Evolutionary conservation across 257 asterid genomes (phyloP), one percentile per base, ranked within the genome.

Genomic region (Scutellaria baicalensis): DNA sequence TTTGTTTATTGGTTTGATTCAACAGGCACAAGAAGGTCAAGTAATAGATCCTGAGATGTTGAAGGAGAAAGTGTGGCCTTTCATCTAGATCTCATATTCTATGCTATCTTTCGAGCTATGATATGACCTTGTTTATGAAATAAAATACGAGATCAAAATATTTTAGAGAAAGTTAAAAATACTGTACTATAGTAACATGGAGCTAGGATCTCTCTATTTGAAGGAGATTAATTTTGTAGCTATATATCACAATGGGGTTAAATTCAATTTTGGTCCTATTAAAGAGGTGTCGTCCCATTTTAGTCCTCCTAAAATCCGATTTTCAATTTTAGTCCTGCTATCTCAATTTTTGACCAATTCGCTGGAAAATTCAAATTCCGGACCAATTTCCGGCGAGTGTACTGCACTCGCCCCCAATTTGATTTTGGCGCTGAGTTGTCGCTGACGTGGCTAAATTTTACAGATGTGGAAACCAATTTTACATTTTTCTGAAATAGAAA

Each of bases 11-110:
- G 16, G 11, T 49, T 49, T 78, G 56, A 17, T 52, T 65, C 14
- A 6, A 51, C 72, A 83, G 91, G 80, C 82, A 39, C 73, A 66
- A 48, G 86, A 64, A 27, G 78, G 68, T 58, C 73, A 72, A 71
- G 66, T 57, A 38, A 16, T 70, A 62, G 86, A 85, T 65, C 68
- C 75, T 11, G 86, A 85, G 59, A 72, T 43, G 49, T 66, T 87
- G 74, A 85, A 77, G 81, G 81, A 79, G 71, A 85, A 76, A 69
- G 59, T 79, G 11, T 63, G 78, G 79, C 75, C 75, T 44, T 64
- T 39, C 48, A 69, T 71, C 39, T 70, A 47, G 60, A 20, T 20
- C 20, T 13, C 13, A 1, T 10, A 20, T 39, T 52, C 21, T 0
- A 10, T 45, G 18, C 43, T 5, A 10, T 10, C 38, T 35, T 66